A percentile compares a stretch with the other conserved stretches of the same genome.
phyloP scores from a whole-genome alignment of 2,329 filamentous ascomycete genomes.

The Ilyonectria destructans region DNA sequence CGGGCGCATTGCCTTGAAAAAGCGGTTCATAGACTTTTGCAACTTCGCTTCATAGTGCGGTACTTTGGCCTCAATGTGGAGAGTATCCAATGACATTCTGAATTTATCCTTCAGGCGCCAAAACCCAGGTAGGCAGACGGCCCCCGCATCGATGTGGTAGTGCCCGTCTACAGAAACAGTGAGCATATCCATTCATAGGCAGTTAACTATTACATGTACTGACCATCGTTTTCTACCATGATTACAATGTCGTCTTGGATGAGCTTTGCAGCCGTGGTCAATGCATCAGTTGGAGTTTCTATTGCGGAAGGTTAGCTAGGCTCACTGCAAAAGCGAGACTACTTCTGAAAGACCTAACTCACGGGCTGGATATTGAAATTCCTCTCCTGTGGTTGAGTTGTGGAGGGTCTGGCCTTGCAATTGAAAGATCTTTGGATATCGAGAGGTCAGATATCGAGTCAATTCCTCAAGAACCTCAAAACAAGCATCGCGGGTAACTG shows the following conservation, averaged over 20 bases:
- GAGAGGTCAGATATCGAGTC: conserved; percentile 23
- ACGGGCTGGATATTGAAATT: conserved; percentile 33
- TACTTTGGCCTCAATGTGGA: conserved; percentile 41
- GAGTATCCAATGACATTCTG: conserved; percentile 40
- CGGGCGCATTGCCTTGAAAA: conserved; percentile 37
- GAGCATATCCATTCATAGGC: too few species aligned
- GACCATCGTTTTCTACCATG: conserved; percentile 39
- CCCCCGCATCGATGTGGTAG: conserved; percentile 41
- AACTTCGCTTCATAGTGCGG: conserved; percentile 38
- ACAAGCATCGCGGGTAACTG: conserved; percentile 35
- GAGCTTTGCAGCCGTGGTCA: conserved; percentile 36
- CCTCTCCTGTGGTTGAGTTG: conserved; percentile 33
- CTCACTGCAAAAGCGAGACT: fast-evolving
- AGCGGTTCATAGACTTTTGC: conserved; percentile 41
- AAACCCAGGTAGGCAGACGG: conserved; percentile 40
- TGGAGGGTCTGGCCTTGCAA: background rate
- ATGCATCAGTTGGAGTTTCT: conserved; percentile 35
- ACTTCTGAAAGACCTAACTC: conserved; percentile 2
- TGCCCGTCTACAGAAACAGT: conserved; percentile 33
- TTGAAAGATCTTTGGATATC: conserved; percentile 40
- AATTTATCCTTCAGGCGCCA: conserved; percentile 42
- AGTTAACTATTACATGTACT: too few species aligned
- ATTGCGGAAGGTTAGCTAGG: background rate
- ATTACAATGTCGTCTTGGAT: conserved; percentile 40
- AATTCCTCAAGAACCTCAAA: conserved; percentile 39